Conservation (phyloP, 176 grass and related monocot genomes). For the Rhipidocladum racemiflorum region DNA sequence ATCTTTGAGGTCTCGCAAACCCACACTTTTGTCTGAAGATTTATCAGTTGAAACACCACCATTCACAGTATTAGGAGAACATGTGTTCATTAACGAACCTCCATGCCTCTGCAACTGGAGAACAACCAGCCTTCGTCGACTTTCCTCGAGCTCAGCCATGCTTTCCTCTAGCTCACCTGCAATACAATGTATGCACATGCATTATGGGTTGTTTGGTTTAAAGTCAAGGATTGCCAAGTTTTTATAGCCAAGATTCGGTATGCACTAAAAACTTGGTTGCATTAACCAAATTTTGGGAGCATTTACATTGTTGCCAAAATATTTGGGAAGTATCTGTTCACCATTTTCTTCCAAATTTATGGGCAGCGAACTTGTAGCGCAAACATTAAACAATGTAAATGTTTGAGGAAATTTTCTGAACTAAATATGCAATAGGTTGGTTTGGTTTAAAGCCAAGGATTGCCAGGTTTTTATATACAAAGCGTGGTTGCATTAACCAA, state of each 20-base stretch:
- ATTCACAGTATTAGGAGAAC: slow-evolving; percentile 53
- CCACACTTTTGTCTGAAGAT: slow-evolving; percentile 63
- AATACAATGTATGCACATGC: slow-evolving; percentile 24
- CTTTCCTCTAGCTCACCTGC: slow-evolving; percentile 88
- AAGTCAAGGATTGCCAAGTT: not conserved
- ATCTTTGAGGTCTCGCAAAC: slow-evolving; percentile 77
- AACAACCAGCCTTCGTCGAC: slow-evolving; percentile 83
- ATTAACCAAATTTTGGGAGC: not conserved
- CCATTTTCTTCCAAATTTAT: not conserved
- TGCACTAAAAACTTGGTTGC: slow-evolving; percentile 5
- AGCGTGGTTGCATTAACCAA: not conserved
- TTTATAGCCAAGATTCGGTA: not conserved
- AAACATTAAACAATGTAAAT: not conserved
- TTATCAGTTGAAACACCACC: slow-evolving; percentile 66
- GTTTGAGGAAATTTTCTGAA: not conserved
- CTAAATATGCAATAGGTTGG: not conserved
- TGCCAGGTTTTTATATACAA: not conserved
- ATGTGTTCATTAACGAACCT: slow-evolving; percentile 52
- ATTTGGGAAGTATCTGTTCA: not conserved
- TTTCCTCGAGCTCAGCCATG: slow-evolving; percentile 92
- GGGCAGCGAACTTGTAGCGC: slow-evolving; percentile 9
- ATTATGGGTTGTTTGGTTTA: slow-evolving; percentile 20
- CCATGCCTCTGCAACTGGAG: slow-evolving; percentile 86
- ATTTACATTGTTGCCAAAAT: not conserved
- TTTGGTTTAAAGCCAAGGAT: not conserved